Base-by-base conservation (phyloP, 2,329 filamentous ascomycete species). In the Periconia sp. region DNA sequence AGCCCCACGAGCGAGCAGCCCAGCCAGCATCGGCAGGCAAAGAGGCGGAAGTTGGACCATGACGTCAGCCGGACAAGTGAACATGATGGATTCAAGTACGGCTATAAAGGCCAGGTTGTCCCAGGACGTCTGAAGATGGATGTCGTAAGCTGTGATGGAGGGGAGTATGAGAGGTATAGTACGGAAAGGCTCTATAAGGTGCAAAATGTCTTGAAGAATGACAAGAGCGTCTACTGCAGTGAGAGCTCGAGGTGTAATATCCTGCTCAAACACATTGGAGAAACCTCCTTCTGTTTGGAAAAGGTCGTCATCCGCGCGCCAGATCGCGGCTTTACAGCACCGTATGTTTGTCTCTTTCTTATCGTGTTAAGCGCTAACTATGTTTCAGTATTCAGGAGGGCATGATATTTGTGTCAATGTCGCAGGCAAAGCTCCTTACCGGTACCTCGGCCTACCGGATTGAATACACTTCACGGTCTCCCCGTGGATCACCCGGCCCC, bases 371-470 rank as follows among this genome's bases (percentile, higher is more conserved):
- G 31, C 46, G 33, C 70, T 78, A 53, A 77, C 59, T 36, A 43
- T 43, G 12, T 37, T n/a, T 43, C 65, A 92, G 89, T 40, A 86
- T 96, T 39, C 86, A 92, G 70, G 88, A 95, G 78, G 92, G 94
- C 31, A 86, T 96, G 80, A 82, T 97, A 1, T 96, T 96, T 63
- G 80, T 97, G 19, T 83, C 89, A 32, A 96, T 96, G 92, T 81
- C 84, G 28, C 82, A 85, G 25, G 85, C 95, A 54, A 86, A 94
- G 47, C 74, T 94, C 1, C 72, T 94, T 30, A 81, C 78, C 15
- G 80, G 86, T 44, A 94, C 89, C 9, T 81, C 87, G 5, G 80
- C 84, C 47, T 92, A 92, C 65, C 83, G 89, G 54, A 85, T 92
- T 18, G 82, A 86, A 55, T 89, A 71, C 41, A 54, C 41, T 24